Evolutionary conservation across 495 filamentous ascomycete species (phyloP).

Genomic region (Ascodesmis nigricans): DNA sequence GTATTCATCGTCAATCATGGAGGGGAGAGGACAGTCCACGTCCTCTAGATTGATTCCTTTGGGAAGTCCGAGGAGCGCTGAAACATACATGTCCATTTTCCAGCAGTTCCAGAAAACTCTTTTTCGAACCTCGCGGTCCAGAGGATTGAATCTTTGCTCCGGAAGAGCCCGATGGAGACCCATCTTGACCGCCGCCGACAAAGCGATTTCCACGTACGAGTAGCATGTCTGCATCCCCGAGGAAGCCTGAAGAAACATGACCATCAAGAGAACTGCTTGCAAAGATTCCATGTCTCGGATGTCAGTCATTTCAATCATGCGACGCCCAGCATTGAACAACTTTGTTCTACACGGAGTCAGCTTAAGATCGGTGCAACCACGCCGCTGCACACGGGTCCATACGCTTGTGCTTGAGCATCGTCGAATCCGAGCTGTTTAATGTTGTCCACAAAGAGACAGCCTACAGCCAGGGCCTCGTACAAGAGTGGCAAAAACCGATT

Average conservation of each 20-base stretch:
- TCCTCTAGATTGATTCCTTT: conserved; percentile 69
- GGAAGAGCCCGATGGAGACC: conserved; percentile 64
- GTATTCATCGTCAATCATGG: conserved; percentile 75
- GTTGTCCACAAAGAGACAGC: conserved; percentile 53
- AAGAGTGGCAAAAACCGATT: conserved; percentile 63
- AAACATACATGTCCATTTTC: conserved; percentile 87
- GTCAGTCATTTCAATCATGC: conserved; percentile 74
- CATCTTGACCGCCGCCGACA: conserved; percentile 65
- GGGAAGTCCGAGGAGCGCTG: conserved; percentile 68
- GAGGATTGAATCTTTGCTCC: conserved; percentile 49
- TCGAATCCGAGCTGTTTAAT: conserved; percentile 27
- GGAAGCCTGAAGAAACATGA: conserved; percentile 76
- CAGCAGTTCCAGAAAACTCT: conserved; percentile 78
- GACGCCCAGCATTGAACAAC: conserved; percentile 61
- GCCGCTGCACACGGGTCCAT: conserved; percentile 2
- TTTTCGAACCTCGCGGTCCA: conserved; percentile 66
- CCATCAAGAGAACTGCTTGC: conserved; percentile 78
- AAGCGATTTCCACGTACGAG: conserved; percentile 73
- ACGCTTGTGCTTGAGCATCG: conserved; percentile 30
- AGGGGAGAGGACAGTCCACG: conserved; percentile 71
- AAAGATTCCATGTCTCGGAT: conserved; percentile 69
- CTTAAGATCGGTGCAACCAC: too few relatives aligned
- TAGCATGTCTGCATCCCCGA: conserved; percentile 85
- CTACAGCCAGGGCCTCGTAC: conserved; percentile 66
- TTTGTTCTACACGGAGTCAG: conserved; percentile 36